phyloP scores from a whole-genome alignment of 768 basidiomycete genomes.

The Pulveroboletus sp. region DNA sequence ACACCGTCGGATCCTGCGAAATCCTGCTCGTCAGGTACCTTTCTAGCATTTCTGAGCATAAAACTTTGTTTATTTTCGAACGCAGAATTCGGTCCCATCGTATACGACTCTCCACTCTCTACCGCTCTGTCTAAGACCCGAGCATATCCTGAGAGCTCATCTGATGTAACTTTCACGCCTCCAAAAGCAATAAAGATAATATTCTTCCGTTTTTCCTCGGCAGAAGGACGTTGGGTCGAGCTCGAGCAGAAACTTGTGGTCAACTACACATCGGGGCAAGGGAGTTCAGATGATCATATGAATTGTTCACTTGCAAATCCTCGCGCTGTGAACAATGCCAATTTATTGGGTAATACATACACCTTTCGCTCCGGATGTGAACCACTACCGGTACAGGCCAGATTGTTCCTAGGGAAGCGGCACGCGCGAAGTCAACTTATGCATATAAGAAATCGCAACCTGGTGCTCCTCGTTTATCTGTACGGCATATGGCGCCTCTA shows the following conservation, averaged over 20 bases:
- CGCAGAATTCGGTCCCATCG: slow-evolving; percentile 24
- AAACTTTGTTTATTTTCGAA: slow-evolving; percentile 16
- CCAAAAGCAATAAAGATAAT: slow-evolving; percentile 24
- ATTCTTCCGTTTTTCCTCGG: slow-evolving; percentile 19
- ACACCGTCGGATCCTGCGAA: neutral
- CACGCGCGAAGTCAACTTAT: slow-evolving; percentile 57
- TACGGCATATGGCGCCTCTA: slow-evolving; percentile 39
- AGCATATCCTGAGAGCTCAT: slow-evolving; percentile 51
- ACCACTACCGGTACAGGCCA: slow-evolving; percentile 60
- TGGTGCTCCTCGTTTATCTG: slow-evolving; percentile 40
- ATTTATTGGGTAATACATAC: slow-evolving; percentile 64
- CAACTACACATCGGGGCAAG: slow-evolving; percentile 42
- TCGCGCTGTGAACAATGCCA: slow-evolving; percentile 60
- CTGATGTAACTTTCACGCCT: slow-evolving; percentile 64
- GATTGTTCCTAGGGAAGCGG: slow-evolving; percentile 72
- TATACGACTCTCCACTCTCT: slow-evolving; percentile 28
- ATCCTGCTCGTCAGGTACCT: too few species aligned
- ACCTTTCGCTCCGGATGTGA: slow-evolving; percentile 53
- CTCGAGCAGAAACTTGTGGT: slow-evolving; percentile 74
- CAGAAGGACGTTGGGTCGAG: slow-evolving; percentile 34
- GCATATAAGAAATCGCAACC: slow-evolving; percentile 57
- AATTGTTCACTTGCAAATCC: slow-evolving; percentile 54
- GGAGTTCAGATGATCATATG: neutral
- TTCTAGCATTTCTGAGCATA: slow-evolving; percentile 18
- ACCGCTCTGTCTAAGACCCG: slow-evolving; percentile 36